phyloP scores from a whole-genome alignment of 257 asterid species.

The Petrea volubilis region DNA sequence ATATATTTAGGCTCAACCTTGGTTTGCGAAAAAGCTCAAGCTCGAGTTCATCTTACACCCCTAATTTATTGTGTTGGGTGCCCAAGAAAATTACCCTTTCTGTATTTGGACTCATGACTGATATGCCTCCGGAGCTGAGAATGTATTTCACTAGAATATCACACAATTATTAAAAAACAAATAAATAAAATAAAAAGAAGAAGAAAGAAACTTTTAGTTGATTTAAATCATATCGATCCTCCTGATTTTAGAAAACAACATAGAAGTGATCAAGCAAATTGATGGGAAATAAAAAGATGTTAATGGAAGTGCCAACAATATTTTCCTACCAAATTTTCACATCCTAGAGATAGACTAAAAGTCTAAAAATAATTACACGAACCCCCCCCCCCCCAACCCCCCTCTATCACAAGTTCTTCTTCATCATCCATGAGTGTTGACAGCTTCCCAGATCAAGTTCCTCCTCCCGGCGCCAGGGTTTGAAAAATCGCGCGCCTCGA shows the following conservation, averaged over 20 bases:
- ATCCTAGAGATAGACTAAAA: not conserved
- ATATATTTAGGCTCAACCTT: too few relatives aligned
- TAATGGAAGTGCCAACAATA: not conserved
- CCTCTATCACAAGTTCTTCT: not conserved
- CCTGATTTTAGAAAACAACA: not conserved
- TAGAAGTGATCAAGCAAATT: not conserved
- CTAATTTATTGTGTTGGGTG: too few relatives aligned
- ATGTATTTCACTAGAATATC: too few relatives aligned
- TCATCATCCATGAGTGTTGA: conserved; percentile 42
- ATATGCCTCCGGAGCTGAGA: too few relatives aligned
- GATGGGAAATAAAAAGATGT: not conserved
- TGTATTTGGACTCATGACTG: too few relatives aligned
- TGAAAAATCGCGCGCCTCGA: conserved; percentile 36
- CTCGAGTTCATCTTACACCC: too few relatives aligned
- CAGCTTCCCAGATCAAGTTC: conserved; percentile 48
- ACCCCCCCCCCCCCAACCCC: too few relatives aligned
- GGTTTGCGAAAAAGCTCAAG: too few relatives aligned
- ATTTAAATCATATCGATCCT: not conserved
- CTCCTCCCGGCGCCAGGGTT: conserved; percentile 8
- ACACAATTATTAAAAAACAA: not conserved
- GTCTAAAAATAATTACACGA: not conserved
- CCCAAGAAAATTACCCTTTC: too few relatives aligned
- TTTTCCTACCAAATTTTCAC: not conserved
- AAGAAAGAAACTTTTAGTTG: too few relatives aligned
- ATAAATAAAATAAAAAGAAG: not conserved